Evolutionary conservation across 768 basidiomycete genomes (phyloP).

Genomic region (Leccinellum luteum): DNA sequence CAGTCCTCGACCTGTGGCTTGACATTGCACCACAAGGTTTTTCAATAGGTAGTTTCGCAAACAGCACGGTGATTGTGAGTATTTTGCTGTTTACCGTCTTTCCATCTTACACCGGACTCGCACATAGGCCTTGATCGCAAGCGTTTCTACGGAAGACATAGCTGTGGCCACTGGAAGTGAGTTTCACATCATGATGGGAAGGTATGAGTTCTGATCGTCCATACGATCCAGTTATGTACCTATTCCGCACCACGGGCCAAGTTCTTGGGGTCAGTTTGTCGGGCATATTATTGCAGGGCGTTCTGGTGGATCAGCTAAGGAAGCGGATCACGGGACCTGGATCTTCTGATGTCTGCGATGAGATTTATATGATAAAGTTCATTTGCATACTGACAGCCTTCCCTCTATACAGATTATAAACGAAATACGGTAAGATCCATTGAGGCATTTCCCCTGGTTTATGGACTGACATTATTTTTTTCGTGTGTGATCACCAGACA

Average conservation of each 20-base stretch:
- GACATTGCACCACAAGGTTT: conserved; percentile 81
- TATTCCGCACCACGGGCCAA: conserved; percentile 94
- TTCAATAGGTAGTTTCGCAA: conserved; percentile 81
- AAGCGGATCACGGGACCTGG: conserved; percentile 74
- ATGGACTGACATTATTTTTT: conserved; percentile 2
- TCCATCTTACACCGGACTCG: conserved; percentile 1
- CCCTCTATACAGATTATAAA: conserved; percentile 59
- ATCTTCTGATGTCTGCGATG: conserved; percentile 55
- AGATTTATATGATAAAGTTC: conserved; percentile 22
- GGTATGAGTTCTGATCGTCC: neutral
- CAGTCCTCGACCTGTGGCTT: conserved; percentile 65
- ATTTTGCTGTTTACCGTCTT: conserved; percentile 4
- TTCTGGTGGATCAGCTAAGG: conserved; percentile 68
- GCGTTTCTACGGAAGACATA: conserved; percentile 76
- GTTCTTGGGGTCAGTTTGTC: conserved; percentile 91
- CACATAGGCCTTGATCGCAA: conserved; percentile 79
- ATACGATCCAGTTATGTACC: conserved; percentile 68
- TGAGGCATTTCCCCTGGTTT: conserved; percentile 13
- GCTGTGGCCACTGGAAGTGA: conserved; percentile 88
- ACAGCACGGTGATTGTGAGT: conserved; percentile 78
- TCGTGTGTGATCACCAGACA: conserved; percentile 46
- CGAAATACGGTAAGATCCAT: conserved; percentile 51
- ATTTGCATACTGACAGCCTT: conserved; percentile 14
- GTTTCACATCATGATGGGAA: conserved; percentile 29
- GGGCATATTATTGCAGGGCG: conserved; percentile 78